Conservation (phyloP, 805 yeast species). For the Phaffomyces antillensis region DNA sequence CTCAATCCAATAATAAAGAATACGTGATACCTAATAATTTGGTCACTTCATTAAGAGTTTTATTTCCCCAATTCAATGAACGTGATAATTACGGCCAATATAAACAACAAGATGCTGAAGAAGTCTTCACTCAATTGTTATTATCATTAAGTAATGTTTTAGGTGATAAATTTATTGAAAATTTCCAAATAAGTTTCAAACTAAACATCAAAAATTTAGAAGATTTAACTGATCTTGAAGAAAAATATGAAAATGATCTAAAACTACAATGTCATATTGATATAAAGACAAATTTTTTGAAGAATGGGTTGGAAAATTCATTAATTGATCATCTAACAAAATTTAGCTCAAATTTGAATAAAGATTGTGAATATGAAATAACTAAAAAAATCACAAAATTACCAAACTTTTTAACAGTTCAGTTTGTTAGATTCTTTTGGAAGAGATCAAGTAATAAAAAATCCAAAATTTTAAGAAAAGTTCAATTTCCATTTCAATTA, state of each 20-base stretch:
- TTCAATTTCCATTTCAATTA: slow-evolving; percentile 87
- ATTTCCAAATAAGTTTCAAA: slow-evolving; percentile 60
- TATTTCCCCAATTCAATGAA: slow-evolving; percentile 88
- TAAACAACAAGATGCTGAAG: slow-evolving; percentile 98
- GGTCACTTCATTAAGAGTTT: slow-evolving; percentile 54
- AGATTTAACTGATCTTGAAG: slow-evolving; percentile 41
- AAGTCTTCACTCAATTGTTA: slow-evolving; percentile 78
- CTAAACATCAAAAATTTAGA: slow-evolving; percentile 56
- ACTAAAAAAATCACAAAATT: slow-evolving; percentile 55
- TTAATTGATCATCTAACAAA: slow-evolving; percentile 74
- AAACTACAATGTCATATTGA: slow-evolving; percentile 89
- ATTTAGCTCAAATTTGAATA: slow-evolving; percentile 58
- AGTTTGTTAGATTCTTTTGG: slow-evolving; percentile 95
- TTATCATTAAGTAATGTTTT: slow-evolving; percentile 40
- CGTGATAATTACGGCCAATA: slow-evolving; percentile 60
- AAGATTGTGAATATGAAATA: slow-evolving; percentile 66
- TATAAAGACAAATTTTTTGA: slow-evolving; percentile 76
- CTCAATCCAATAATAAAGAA: slow-evolving; percentile 24
- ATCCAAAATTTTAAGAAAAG: slow-evolving; percentile 90
- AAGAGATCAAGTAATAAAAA: slow-evolving; percentile 84
- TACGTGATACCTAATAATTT: slow-evolving; percentile 60
- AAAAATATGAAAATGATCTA: slow-evolving; percentile 48
- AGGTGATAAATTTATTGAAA: slow-evolving; percentile 43
- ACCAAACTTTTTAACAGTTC: slow-evolving; percentile 84
- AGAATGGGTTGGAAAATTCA: slow-evolving; percentile 74